Base-by-base conservation (phyloP, 2,329 filamentous ascomycete species). In the Pseudonectria foliicola region DNA sequence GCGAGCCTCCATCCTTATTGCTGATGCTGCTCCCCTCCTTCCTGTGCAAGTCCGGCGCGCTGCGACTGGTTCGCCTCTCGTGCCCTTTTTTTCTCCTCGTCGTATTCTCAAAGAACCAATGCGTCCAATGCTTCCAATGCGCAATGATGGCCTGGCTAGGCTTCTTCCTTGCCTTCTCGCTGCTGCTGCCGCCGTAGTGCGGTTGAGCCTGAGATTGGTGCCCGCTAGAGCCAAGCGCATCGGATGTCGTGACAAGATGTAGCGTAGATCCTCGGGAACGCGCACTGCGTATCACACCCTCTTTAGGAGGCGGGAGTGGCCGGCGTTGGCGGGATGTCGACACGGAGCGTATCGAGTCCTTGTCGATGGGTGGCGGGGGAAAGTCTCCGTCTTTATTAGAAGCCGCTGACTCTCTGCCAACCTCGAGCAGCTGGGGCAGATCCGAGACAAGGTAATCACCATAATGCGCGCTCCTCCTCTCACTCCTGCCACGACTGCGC, bases 261-360 rank as follows among this genome's bases (percentile, higher is more conserved):
- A 95, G 72, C 44, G 87, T 92, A 47, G 88, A 95, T 28, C 85
- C 84, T 40, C 86, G 73, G 46, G 85, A 84, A 48, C 82, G 72
- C 39, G 84, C 78, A 43, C 78, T 80, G 46, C 78, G 69, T 37
- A 82, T 59, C 10, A 77, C 63, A 11, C 78, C 76, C 56, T 95
- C 89, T 57, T 95, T 95, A 2, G 90, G 88, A 27, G 90, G 90
- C 8, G 84, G 85, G 27, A 85, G 70, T 6, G 89, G 77, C 25
- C 74, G 82, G 31, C 85, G 79, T 41, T 84, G 80, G 40, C 82
- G 71, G 21, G 86, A 88, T 10, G 87, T 87, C 51, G 85, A 88
- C 14, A 73, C 73, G 13, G 83, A 89, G 24, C 85, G 75, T 34
- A 83, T 68, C 5, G 80, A 82, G 53, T 87, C 81, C 54, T 90